Percentiles rank a stretch among this genome's conserved stretches.
Conservation (phyloP, 1,139 yeast genomes). For the Lizanozyma gosingica region DNA sequence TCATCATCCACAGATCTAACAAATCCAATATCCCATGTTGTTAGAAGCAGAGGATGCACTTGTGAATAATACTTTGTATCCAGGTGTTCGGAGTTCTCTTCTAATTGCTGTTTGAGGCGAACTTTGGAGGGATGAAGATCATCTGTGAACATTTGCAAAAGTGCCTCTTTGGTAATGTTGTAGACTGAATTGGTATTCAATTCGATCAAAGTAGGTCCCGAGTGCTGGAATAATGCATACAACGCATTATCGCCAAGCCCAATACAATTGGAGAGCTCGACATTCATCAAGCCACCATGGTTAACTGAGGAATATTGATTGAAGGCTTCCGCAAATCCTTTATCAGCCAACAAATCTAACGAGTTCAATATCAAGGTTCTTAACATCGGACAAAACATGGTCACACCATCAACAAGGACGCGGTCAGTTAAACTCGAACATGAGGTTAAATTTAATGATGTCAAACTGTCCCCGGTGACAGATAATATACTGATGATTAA, state of each 20-base stretch:
- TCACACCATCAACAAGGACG: conserved; percentile 49
- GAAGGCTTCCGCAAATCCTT: conserved; percentile 53
- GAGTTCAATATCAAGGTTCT: conserved; percentile 43
- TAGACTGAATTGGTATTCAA: conserved; percentile 65
- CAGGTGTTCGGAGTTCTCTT: conserved; percentile 1
- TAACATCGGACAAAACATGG: conserved; percentile 47
- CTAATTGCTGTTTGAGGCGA: conserved; percentile 16
- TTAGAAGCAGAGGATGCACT: conserved; percentile 40
- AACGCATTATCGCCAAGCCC: conserved; percentile 56
- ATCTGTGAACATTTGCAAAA: conserved; percentile 33
- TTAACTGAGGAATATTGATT: conserved; percentile 32
- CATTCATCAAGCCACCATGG: conserved; percentile 50
- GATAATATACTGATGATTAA: conserved; percentile 54
- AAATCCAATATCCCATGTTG: conserved; percentile 66
- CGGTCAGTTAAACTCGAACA: conserved; percentile 65
- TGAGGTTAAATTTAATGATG: conserved; percentile 56
- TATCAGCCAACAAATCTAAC: conserved; percentile 57
- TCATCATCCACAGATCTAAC: conserved; percentile 66
- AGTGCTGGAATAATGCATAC: conserved; percentile 52
- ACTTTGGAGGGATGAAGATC: conserved; percentile 24
- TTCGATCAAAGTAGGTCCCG: conserved; percentile 56
- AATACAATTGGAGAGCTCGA: conserved; percentile 61
- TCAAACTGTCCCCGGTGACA: conserved; percentile 53
- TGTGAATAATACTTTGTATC: conserved; percentile 13
- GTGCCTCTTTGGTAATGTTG: conserved; percentile 41